Evolutionary conservation across 345 rosid species (phyloP), one percentile per base, ranked within the genome.

Genomic region (Dipteronia dyeriana): DNA sequence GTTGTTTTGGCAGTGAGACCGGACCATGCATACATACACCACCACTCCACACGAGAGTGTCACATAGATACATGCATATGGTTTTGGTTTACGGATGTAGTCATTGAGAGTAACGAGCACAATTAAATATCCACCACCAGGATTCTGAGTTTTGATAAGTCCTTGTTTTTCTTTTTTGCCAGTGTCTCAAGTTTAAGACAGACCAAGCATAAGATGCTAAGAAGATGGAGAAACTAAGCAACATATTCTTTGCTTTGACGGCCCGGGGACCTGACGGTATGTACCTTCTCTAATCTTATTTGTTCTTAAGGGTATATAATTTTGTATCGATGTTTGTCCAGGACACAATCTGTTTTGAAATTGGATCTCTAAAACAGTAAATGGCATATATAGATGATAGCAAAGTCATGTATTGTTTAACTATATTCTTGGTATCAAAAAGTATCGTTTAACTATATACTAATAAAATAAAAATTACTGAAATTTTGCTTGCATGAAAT

Each of bases 171-270:
- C 77, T 57, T 71, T 62, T 38, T 77, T 19, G 38, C 68, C 82
- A 91, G 99, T 94, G 98, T 86, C 95, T 96, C 81, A 96, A 96
- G 87, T 96, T 96, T 84, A 96, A 96, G 88, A 96, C 97, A 22
- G 98, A 94, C 86, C 97, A 94, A 87, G 97, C 95, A 75, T 97
- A 96, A 80, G 97, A 94, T 68, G 99, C 97, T 6, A 96, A 89
- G 92, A 96, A 94, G 89, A 92, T 94, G 98, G 99, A 94, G 89
- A 96, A 94, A 85, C 86, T 96, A 77, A 96, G 90, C 79, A 94
- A 92, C 85, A 84, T 96, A 83, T 96, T 96, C 79, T 96, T 96
- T 82, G 86, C 95, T 51, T 76, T 94, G 79, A 96, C 94, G 97
- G 91, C 98, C 78, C 88, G 97, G 70, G 97, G 98, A 66, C 98